These are phyloP conservation scores for Huntiella abstrusa DNA, from an alignment of 2,329 filamentous ascomycete species.

Conservation along the genomic window DNA sequence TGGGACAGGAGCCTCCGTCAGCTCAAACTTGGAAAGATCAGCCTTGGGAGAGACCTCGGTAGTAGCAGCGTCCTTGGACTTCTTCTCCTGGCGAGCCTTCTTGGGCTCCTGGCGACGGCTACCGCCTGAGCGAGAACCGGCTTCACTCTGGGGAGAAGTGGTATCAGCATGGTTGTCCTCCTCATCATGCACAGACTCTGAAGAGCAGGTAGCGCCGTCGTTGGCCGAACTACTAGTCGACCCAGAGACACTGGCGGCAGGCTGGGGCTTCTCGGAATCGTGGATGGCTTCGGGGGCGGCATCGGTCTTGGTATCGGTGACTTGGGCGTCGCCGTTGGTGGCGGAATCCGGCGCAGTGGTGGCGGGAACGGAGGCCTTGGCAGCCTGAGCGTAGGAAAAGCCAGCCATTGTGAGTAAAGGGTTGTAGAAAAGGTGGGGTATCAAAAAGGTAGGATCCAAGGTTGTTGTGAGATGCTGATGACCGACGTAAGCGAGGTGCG, in stretches of 20 bases:
- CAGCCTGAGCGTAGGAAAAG: slow-evolving; percentile 93
- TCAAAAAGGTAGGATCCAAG: neutral
- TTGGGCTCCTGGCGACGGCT: slow-evolving; percentile 17
- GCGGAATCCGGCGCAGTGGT: slow-evolving; percentile 1
- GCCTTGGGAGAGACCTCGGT: slow-evolving; percentile 28
- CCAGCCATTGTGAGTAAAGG: slow-evolving; percentile 26
- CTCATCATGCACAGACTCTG: slow-evolving; percentile 23
- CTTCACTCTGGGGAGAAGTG: slow-evolving; percentile 24
- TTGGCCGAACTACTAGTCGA: slow-evolving; percentile 12
- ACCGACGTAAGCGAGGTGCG: too few species aligned
- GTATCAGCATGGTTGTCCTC: slow-evolving; percentile 22
- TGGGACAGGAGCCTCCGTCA: slow-evolving; percentile 68
- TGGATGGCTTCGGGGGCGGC: neutral
- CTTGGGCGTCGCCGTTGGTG: slow-evolving; percentile 6
- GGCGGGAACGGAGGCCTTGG: slow-evolving; percentile 39
- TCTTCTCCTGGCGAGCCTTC: slow-evolving; percentile 41
- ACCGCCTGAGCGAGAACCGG: slow-evolving; percentile 5
- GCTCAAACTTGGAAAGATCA: slow-evolving; percentile 38
- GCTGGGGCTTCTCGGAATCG: slow-evolving; percentile 4
- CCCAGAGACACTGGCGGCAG: slow-evolving; percentile 11
- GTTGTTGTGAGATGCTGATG: neutral
- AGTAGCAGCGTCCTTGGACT: slow-evolving; percentile 24
- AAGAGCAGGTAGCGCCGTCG: slow-evolving; percentile 15
- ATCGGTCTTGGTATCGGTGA: slow-evolving; percentile 7
- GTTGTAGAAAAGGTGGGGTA: neutral